Evolutionary conservation across 2,329 filamentous ascomycete species (phyloP).

Genomic region (Hypocrella siamensis): DNA sequence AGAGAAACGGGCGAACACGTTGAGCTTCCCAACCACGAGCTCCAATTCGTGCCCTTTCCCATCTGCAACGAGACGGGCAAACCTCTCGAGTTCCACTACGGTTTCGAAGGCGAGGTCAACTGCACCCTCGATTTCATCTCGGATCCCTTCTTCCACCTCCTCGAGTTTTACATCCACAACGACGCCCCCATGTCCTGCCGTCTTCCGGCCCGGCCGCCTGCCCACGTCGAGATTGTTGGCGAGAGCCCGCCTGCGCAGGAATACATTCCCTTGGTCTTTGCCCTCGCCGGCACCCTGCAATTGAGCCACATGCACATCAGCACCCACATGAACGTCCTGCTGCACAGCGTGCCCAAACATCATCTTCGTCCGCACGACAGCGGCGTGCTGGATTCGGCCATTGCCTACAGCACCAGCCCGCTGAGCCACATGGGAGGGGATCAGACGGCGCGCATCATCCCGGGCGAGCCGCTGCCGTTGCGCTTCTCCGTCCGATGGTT

Average conservation of each 20-base stretch:
- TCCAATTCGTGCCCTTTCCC: constrained; percentile 86
- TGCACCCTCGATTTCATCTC: constrained; percentile 66
- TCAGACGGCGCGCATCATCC: constrained; percentile 53
- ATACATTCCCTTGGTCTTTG: constrained; percentile 77
- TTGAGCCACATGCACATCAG: constrained; percentile 79
- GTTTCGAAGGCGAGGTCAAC: constrained; percentile 65
- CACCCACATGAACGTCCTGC: constrained; percentile 75
- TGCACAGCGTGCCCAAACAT: constrained; percentile 54
- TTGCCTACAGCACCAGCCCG: constrained; percentile 72
- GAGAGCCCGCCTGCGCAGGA: constrained; percentile 33
- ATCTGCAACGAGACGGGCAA: constrained; percentile 74
- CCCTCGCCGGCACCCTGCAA: constrained; percentile 78
- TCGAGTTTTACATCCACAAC: constrained; percentile 96
- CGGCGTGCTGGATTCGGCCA: constrained; percentile 73
- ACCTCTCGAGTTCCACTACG: constrained; percentile 76
- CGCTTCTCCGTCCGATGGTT: constrained; percentile 79
- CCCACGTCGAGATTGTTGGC: constrained; percentile 37
- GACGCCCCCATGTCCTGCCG: constrained; percentile 89
- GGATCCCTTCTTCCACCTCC: constrained; percentile 72
- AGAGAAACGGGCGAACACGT: constrained; percentile 87
- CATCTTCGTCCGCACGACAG: constrained; percentile 48
- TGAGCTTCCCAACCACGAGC: constrained; percentile 61
- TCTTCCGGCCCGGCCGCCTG: constrained; percentile 59
- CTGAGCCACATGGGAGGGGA: constrained; percentile 42
- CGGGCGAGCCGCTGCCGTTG: constrained; percentile 71